Evolutionary conservation across 345 rosid genomes (phyloP), one percentile per base, ranked within the genome.

Genomic region (Salix purpurea): DNA sequence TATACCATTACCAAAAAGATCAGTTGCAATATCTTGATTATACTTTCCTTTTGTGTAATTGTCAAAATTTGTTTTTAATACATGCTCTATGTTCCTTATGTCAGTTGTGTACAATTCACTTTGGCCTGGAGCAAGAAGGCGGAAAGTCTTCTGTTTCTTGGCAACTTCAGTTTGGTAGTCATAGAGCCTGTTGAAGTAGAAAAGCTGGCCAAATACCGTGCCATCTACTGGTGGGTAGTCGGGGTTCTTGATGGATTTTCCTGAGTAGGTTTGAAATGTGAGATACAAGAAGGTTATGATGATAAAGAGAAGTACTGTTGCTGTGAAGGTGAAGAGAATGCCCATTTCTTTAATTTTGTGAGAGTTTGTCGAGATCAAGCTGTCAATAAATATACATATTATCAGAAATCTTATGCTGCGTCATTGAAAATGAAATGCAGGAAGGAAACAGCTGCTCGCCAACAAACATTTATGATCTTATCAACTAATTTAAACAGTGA

Each of bases 1-100:
- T 2, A 94, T 91, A n/a, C 98, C 98, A n/a, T 88, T 81, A 26
- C 98, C 97, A 9, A 92, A 72, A 71, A 94, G 81, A 69, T 92
- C 93, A 0, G 19, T 65, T 1, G 80, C 6, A 7, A 88, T 76
- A 24, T 78, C 81, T 3, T 76, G 74, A 65, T 76, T 70, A 16
- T 11, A 18, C 11, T 30, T 48, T 4, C 98, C 97, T 73, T 91
- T 94, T 2, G 75, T 73, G 62, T 89, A 91, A 34, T 66, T 78
- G 11, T 86, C 87, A n/a, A 90, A 94, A 1, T 75, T 84, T 6
- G 90, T 81, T 77, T 88, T 90, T 46, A 90, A 77, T 0, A 94
- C 37, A 69, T 92, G 91, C 82, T 92, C 92, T 1, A 94, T 78
- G 81, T 92, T 94, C 13, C 89, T 82, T 15, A 85, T 70, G 79